Conservation (phyloP, 441 rosid species). For the Euphorbia corollata region DNA sequence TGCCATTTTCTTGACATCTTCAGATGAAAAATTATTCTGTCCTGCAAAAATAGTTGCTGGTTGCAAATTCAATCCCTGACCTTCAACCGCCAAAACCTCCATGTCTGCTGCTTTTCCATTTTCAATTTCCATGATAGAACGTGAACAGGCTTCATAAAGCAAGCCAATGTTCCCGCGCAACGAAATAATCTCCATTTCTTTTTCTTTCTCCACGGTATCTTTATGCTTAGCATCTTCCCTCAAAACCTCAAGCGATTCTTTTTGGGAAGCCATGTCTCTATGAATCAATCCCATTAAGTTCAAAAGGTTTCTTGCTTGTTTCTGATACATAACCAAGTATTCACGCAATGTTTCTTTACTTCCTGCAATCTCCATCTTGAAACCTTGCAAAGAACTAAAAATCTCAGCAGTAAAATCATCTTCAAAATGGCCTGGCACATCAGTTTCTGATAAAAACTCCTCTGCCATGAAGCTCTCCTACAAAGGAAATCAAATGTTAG, state of each 20-base stretch:
- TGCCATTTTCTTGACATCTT: constrained; percentile 54
- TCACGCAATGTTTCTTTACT: constrained; percentile 44
- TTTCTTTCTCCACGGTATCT: constrained; percentile 46
- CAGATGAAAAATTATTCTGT: constrained; percentile 34
- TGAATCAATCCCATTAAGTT: constrained; percentile 36
- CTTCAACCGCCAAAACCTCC: constrained; percentile 27
- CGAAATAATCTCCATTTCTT: constrained; percentile 45
- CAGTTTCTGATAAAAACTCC: constrained; percentile 39
- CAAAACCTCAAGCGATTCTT: constrained; percentile 39
- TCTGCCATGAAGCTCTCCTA: constrained; percentile 42
- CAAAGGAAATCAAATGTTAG: constrained; percentile 26
- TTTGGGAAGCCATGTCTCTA: constrained; percentile 34
- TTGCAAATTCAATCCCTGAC: constrained; percentile 29
- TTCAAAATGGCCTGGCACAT: constrained; percentile 38
- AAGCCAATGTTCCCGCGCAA: constrained; percentile 47
- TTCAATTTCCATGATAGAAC: constrained; percentile 62
- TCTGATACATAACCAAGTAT: constrained; percentile 45
- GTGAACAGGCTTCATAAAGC: constrained; percentile 68
- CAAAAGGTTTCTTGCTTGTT: constrained; percentile 44
- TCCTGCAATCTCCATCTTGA: constrained; percentile 34
- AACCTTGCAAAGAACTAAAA: constrained; percentile 50
- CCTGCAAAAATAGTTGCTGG: constrained; percentile 26
- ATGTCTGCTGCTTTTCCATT: constrained; percentile 46
- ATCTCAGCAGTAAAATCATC: constrained; percentile 36
- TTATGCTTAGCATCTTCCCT: constrained; percentile 33